phyloP scores from a whole-genome alignment of 176 grass and related monocot species.

The Aegilops umbellulata region DNA sequence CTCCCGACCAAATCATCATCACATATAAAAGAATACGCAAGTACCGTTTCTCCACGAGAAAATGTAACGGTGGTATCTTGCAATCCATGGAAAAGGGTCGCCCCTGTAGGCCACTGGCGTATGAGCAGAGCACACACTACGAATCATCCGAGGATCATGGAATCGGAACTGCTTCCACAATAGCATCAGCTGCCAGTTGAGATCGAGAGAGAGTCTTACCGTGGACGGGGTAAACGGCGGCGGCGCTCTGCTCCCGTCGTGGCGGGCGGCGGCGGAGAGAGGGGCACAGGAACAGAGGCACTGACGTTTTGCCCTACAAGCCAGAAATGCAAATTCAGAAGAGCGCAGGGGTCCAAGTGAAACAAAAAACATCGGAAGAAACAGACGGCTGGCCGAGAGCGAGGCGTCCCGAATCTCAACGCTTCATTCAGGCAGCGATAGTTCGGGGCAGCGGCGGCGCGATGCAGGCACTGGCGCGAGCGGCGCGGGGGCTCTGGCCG shows the following conservation, averaged over 20 bases:
- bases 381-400: not conserved
- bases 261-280: not conserved
- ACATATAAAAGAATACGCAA: no score
- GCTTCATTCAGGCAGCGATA: not conserved
- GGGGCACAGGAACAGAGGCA: no score
- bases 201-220: not conserved
- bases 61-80: not conserved
- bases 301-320: not conserved
- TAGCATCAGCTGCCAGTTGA: not conserved
- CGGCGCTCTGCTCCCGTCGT: not conserved
- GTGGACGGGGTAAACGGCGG: not conserved
- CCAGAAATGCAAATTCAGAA: not conserved
- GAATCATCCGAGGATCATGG: not conserved
- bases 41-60: not conserved
- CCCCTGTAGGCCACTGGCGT: not conserved
- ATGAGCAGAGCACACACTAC: not conserved
- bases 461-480: slow-evolving; percentile 37
- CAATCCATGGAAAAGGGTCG: not conserved
- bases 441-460: not conserved
- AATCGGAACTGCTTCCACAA: not conserved
- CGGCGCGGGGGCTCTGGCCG: slow-evolving; percentile 9
- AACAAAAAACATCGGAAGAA: not conserved
- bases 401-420: not conserved
- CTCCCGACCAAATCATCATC: not conserved
- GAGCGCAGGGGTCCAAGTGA: not conserved